phyloP scores from a whole-genome alignment of 78 protist species.

The Dictyostelium firmibasis region DNA sequence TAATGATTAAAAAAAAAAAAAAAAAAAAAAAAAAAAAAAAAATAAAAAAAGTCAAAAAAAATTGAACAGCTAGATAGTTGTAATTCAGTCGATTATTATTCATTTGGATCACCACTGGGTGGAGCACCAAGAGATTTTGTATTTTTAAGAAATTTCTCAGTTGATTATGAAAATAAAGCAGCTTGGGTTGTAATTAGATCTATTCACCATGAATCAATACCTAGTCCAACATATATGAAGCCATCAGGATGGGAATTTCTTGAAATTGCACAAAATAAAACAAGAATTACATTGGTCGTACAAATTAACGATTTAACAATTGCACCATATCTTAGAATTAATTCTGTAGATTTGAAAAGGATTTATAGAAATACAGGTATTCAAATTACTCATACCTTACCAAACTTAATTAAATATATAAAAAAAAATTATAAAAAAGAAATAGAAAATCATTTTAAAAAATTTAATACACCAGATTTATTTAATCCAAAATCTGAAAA shows the following conservation, averaged over 20 bases:
- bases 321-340: background rate
- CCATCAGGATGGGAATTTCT: slow-evolving; percentile 33
- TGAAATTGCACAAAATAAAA: background rate
- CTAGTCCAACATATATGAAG: background rate
- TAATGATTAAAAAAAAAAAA: background rate
- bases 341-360: background rate
- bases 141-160: slow-evolving; percentile 24
- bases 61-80: slow-evolving; percentile 22
- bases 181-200: background rate
- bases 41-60: background rate
- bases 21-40: background rate
- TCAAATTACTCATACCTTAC: slow-evolving; percentile 7
- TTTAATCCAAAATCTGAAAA: background rate
- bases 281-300: slow-evolving; percentile 17
- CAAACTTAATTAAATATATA: slow-evolving; percentile 6
- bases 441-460: background rate
- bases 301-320: background rate
- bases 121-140: slow-evolving; percentile 38
- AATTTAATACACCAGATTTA: background rate
- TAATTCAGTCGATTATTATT: slow-evolving; percentile 13
- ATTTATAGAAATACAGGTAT: slow-evolving; percentile 34
- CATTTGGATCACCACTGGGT: slow-evolving; percentile 33
- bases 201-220: slow-evolving; percentile 16
- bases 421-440: background rate
- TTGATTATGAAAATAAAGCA: slow-evolving; percentile 2